Percentiles rank a stretch among this genome's conserved stretches.
Evolutionary conservation across 805 yeast genomes (phyloP).

Genomic region (Kuraishia piskuri): DNA sequence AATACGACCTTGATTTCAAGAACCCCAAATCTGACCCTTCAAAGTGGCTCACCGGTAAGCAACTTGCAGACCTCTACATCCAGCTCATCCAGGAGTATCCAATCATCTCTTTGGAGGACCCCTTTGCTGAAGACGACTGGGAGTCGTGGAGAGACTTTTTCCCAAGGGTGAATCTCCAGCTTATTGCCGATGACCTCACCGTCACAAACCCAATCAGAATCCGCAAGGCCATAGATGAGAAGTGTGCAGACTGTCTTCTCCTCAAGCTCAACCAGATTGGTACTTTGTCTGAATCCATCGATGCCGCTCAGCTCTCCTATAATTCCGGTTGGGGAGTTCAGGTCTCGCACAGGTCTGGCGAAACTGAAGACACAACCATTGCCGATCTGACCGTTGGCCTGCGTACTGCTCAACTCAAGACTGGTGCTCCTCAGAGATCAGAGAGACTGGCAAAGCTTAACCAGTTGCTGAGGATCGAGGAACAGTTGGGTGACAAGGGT

Average conservation of each 20-base stretch:
- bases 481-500: constrained; percentile 97
- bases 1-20: constrained; percentile 98
- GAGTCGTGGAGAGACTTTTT: constrained; percentile 92
- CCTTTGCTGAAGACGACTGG: constrained; percentile 99
- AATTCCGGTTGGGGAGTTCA: constrained; percentile 98
- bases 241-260: constrained; percentile 89
- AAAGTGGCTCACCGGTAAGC: constrained; percentile 84
- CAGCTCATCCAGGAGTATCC: constrained; percentile 84
- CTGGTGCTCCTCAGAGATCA: constrained; percentile 99
- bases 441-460: constrained; percentile 99
- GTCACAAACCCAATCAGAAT: constrained; percentile 97
- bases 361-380: constrained; percentile 97
- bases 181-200: constrained; percentile 97
- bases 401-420: constrained; percentile 97
- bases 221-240: constrained; percentile 92
- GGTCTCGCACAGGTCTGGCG: constrained; percentile 99
- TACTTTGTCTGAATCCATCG: constrained; percentile 89
- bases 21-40: constrained; percentile 87
- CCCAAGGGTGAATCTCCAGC: constrained; percentile 66
- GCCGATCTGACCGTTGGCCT: constrained; percentile 98
- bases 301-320: constrained; percentile 93
- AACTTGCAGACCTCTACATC: constrained; percentile 80
- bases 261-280: constrained; percentile 99
- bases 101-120: constrained; percentile 97
- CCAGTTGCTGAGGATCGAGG: constrained; percentile 98